phyloP scores from a whole-genome alignment of 805 yeast genomes.

The Saccharomyces kudriavzevii region DNA sequence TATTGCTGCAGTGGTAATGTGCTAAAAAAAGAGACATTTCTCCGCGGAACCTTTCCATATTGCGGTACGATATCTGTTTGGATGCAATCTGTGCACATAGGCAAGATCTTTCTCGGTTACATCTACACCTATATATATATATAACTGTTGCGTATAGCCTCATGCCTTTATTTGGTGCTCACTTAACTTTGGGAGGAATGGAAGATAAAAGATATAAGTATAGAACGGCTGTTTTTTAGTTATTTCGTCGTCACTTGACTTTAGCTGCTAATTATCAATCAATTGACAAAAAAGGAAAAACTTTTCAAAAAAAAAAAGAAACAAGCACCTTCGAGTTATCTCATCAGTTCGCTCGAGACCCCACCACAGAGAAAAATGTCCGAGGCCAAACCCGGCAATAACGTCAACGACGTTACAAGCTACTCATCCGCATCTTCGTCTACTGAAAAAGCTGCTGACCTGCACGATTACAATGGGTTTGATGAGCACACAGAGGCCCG shows the following conservation, averaged over 20 bases:
- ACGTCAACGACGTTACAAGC: neutral
- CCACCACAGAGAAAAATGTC: neutral
- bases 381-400: neutral
- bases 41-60: neutral
- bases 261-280: neutral
- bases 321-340: neutral
- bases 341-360: neutral
- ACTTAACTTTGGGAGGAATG: neutral
- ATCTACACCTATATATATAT: no score
- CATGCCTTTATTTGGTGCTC: neutral
- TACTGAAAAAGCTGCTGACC: neutral
- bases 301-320: neutral
- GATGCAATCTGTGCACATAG: neutral
- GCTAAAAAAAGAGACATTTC: neutral
- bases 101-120: neutral
- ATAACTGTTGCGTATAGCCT: neutral
- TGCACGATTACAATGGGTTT: conserved; percentile 24
- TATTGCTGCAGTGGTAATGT: neutral
- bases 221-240: neutral
- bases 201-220: neutral
- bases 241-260: neutral
- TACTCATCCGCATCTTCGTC: neutral
- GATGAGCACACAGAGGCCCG: conserved; percentile 24
- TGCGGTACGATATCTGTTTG: neutral
- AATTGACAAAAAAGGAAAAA: neutral